Base-by-base conservation (phyloP, 306 rosid genomes). In the Inga leiocalycina region DNA sequence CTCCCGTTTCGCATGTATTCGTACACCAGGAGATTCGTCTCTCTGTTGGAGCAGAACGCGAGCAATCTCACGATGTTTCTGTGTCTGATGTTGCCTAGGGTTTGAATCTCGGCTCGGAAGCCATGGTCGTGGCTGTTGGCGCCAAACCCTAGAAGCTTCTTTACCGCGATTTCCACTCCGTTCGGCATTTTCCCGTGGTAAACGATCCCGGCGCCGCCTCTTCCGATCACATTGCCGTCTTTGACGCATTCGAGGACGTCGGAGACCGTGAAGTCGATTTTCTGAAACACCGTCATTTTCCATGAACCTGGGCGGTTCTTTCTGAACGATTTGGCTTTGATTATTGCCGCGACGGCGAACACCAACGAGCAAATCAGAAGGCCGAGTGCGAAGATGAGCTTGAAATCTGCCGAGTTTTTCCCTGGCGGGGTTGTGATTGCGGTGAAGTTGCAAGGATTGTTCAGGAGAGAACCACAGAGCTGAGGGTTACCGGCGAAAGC, bases 1-100 rank as follows among this genome's bases (percentile, higher is more conserved):
- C 97, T 92, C 5, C 98, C 98, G 70, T 94, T 94, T 41, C 92
- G 88, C 98, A 94, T 91, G 90, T 90, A 94, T 85, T 94, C 97
- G 46, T 92, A 94, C 9, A 94, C 97, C 3, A 94, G 89, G 16
- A 94, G 91, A 24, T 93, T 92, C 13, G 92, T 87, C 39, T 93
- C 94, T 54, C 87, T 93, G 89, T 92, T 94, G 5, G 97, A 85
- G 82, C 97, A 94, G 75, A 92, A 92, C 12, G 98, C 98, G 1
- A 94, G 83, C 46, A 94, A 66, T 46, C 96, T 84, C 52, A 94
- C 98, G 13, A 94, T 94, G 92, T 94, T 94, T 45, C 98, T 84
- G 49, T 94, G 98, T 41, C 97, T 85, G 64, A 94, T 94, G 88
- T 89, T 94, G 49, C 98, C 98, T 8, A 94, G 86, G 2, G 98